These are phyloP conservation scores for Protomyces arabidopsidicola DNA, from an alignment of 1,139 yeast species.

Conservation along the genomic window DNA sequence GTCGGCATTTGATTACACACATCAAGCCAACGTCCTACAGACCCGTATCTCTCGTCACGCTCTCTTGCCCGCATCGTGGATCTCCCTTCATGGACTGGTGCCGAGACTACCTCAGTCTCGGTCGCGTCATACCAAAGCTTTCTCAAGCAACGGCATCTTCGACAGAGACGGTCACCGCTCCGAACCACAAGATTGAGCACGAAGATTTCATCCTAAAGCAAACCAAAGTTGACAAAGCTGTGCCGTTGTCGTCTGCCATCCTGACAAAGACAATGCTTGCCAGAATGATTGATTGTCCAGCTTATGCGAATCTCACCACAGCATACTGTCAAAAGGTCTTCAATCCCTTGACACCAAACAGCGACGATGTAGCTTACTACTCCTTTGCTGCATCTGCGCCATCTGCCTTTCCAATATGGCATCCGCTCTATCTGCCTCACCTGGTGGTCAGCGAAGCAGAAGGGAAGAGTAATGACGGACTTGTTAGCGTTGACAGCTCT, in stretches of 20 bases:
- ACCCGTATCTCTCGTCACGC: constrained; percentile 70
- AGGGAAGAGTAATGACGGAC: constrained; percentile 65
- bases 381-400: constrained; percentile 65
- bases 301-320: constrained; percentile 49
- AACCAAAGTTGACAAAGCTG: constrained; percentile 24
- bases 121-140: constrained; percentile 27
- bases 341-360: constrained; percentile 52
- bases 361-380: constrained; percentile 63
- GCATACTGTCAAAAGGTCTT: constrained; percentile 48
- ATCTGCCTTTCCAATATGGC: constrained; percentile 28
- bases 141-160: constrained; percentile 16
- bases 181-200: constrained; percentile 18
- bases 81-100: constrained; percentile 73
- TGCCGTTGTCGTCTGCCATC: constrained; percentile 27
- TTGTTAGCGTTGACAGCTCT: constrained; percentile 73
- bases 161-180: constrained; percentile 22
- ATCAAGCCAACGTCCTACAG: constrained; percentile 49
- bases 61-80: constrained; percentile 85
- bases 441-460: constrained; percentile 29
- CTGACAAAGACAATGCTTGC: constrained; percentile 31
- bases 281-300: constrained; percentile 38
- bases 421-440: constrained; percentile 29
- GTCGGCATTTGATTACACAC: constrained; percentile 65
- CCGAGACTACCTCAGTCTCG: constrained; percentile 29
- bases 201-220: constrained; percentile 8